Evolutionary conservation across 495 filamentous ascomycete genomes (phyloP).

Genomic region (Cudoniella acicularis): DNA sequence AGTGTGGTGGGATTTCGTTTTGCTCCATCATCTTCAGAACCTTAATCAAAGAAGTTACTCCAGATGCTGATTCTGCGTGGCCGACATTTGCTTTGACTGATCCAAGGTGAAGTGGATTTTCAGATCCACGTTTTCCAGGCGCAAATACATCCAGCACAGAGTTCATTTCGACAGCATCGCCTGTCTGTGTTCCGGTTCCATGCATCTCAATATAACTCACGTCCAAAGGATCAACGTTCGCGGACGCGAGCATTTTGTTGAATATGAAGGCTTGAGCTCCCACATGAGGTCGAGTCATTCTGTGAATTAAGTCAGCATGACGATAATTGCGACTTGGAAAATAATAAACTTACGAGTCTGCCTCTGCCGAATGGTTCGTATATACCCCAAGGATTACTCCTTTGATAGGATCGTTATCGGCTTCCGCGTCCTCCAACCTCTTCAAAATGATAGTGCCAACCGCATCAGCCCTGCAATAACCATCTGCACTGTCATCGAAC

Average conservation of each 20-base stretch:
- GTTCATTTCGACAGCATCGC: constrained; percentile 73
- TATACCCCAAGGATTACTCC: too few species aligned
- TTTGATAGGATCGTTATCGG: constrained; percentile 71
- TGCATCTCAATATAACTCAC: too few species aligned
- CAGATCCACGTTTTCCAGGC: constrained; percentile 43
- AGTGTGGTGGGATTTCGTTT: constrained; percentile 50
- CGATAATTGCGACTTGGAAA: too few species aligned
- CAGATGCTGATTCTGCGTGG: constrained; percentile 84
- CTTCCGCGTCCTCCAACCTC: constrained; percentile 68
- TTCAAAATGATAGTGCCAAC: constrained; percentile 70
- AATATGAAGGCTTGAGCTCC: too few species aligned
- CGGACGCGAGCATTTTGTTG: too few species aligned
- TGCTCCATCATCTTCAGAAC: constrained; percentile 75
- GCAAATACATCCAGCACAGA: constrained; percentile 79
- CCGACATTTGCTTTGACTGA: constrained; percentile 81
- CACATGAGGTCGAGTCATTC: too few species aligned
- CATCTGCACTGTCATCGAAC: constrained; percentile 73
- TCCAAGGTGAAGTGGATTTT: constrained; percentile 35
- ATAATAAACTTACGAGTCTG: too few species aligned
- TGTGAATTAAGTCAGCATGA: too few species aligned
- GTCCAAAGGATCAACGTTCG: too few species aligned
- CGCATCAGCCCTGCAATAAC: constrained; percentile 72
- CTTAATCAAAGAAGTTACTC: constrained; percentile 59
- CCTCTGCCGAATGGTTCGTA: too few species aligned
- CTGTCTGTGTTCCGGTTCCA: too few species aligned